Evolutionary conservation across 257 asterid species (phyloP), one percentile per base, ranked within the genome.

Genomic region (Apocynum venetum): DNA sequence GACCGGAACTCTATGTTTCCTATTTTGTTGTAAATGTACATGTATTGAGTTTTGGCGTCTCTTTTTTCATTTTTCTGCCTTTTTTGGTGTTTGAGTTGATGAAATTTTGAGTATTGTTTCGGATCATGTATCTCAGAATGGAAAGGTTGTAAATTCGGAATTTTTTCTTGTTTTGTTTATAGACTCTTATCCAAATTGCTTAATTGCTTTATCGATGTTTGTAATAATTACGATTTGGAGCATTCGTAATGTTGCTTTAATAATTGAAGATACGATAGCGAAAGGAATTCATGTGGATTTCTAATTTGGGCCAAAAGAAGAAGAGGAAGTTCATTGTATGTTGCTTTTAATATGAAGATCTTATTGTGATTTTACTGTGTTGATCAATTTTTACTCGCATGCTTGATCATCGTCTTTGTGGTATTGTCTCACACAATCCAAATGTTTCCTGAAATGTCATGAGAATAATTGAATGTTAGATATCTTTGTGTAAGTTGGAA

Each of bases 1-100:
- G 75, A 40, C 76, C 66, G 84, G 93, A 69, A 75, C 12, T 67
- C 38, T 20, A 36, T 63, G 31, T 19, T 31, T 52, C 2, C 10
- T 15, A 17, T 74, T 77, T 57, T 36, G 14, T 70, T 69, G 43
- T 35, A 13, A 61, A 47, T 69, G 55, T 46, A 6, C 43, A 11
- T 69, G 25, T 11, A 9, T 12, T 20, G n/a, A 4, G 41, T 7
- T 38, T 48, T 51, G 2, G 38, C 49, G 4, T 43, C 4, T 25
- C 3, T 35, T 19, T 38, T 5, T 40, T 43, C 48, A 19, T 59
- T 0, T 60, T 48, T 17, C 8, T 35, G 2, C 8, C 60, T 53
- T 49, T 51, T 63, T 77, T 41, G 56, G 43, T 71, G 14, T 63
- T 38, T 35, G 25, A 8, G 36, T 43, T 43, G 2, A 1, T 4